Evolutionary conservation across 2,329 filamentous ascomycete species (phyloP).

Genomic region (Bipolaris victoriae): DNA sequence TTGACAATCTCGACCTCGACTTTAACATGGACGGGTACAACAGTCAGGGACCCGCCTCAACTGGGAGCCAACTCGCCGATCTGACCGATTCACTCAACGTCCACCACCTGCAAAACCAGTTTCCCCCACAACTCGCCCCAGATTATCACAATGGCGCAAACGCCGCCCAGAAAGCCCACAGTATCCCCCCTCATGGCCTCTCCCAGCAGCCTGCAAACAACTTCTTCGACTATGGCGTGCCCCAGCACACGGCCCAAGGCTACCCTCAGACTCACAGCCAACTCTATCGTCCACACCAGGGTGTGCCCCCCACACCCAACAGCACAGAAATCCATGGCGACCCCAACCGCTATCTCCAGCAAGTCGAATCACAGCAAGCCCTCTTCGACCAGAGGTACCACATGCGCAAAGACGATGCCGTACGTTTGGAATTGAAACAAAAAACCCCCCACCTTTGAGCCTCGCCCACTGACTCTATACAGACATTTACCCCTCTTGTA

Average conservation of each 20-base stretch:
- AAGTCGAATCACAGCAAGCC: slow-evolving; percentile 61
- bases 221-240: slow-evolving; percentile 48
- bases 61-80: slow-evolving; percentile 39
- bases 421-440: slow-evolving; percentile 44
- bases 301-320: slow-evolving; percentile 79
- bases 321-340: slow-evolving; percentile 76
- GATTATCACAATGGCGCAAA: slow-evolving; percentile 31
- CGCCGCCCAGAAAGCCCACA: slow-evolving; percentile 24
- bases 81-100: slow-evolving; percentile 43
- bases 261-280: slow-evolving; percentile 48
- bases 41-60: slow-evolving; percentile 24
- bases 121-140: slow-evolving; percentile 35
- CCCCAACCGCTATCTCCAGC: slow-evolving; percentile 62
- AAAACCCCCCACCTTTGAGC: background rate
- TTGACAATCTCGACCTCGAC: slow-evolving; percentile 42
- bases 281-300: slow-evolving; percentile 59
- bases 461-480: slow-evolving; percentile 53
- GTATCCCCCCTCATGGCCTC: slow-evolving; percentile 25
- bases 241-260: slow-evolving; percentile 40
- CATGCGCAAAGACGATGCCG: slow-evolving; percentile 71
- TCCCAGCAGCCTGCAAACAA: slow-evolving; percentile 29
- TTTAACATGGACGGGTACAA: slow-evolving; percentile 39
- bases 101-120: slow-evolving; percentile 43
- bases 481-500: slow-evolving; percentile 80
- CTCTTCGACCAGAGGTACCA: slow-evolving; percentile 71